These are phyloP conservation scores for Yamadazyma philogaea DNA, from an alignment of 805 yeast species.

Conservation along the genomic window DNA sequence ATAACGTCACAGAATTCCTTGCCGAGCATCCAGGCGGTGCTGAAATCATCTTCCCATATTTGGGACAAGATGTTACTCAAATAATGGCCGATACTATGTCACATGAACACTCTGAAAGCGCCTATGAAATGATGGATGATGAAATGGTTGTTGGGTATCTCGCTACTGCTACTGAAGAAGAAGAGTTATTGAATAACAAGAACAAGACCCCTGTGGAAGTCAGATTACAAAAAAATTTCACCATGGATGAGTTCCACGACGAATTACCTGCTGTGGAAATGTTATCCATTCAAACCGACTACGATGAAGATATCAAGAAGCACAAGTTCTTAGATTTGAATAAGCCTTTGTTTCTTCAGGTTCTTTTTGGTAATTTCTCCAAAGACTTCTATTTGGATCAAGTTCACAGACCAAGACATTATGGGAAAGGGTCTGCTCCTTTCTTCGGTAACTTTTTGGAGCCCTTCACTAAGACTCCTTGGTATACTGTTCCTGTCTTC, in stretches of 20 bases:
- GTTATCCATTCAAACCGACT: constrained; percentile 77
- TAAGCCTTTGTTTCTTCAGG: constrained; percentile 79
- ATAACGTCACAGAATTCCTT: constrained; percentile 72
- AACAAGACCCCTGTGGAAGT: constrained; percentile 60
- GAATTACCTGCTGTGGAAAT: constrained; percentile 72
- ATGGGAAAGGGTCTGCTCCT: constrained; percentile 96
- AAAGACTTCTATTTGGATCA: constrained; percentile 93
- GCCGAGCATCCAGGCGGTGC: constrained; percentile 73
- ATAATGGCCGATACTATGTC: constrained; percentile 69
- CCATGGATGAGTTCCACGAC: constrained; percentile 46
- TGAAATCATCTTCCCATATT: constrained; percentile 54
- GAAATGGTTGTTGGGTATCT: constrained; percentile 75
- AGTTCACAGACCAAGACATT: constrained; percentile 97
- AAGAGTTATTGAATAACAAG: constrained; percentile 61
- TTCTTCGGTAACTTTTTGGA: constrained; percentile 92
- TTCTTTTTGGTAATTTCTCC: constrained; percentile 67
- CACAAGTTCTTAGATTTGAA: constrained; percentile 86
- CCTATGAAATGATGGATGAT: constrained; percentile 83
- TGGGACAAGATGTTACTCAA: constrained; percentile 63
- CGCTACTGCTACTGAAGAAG: constrained; percentile 78
- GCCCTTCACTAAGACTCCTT: constrained; percentile 85
- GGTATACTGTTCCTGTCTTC: constrained; percentile 85
- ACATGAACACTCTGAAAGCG: constrained; percentile 81
- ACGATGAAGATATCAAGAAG: constrained; percentile 59
- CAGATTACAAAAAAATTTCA: constrained; percentile 29